Evolutionary conservation across 768 basidiomycete genomes (phyloP), one percentile per base, ranked within the genome.

Genomic region (Lactifluus echinatus): DNA sequence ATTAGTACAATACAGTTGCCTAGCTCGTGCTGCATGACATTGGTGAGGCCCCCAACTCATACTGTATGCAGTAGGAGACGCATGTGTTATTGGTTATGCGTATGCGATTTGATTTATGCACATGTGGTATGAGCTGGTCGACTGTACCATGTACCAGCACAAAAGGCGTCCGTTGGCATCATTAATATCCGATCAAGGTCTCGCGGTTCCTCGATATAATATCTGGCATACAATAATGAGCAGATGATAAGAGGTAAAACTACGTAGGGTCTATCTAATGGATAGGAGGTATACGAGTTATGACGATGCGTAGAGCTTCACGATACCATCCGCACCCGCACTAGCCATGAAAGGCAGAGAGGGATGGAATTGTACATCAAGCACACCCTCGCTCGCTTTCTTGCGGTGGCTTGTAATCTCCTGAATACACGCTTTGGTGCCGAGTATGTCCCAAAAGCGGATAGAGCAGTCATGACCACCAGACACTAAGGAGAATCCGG

Each of bases 261-360:
- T 48, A 59, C 33, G 48, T 53, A 8, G 26, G 28, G 42, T 53
- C 53, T 37, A 59, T 59, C 52, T 34, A 23, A 37, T 33, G 50
- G 36, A 19, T 42, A 12, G 37, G 21, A 52, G 48, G 53, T 55
- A 58, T 51, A 45, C 47, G 39, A 45, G 45, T 76, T 77, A 90
- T 73, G 87, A 91, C 66, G 87, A 88, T 60, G 89, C 87, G 69
- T 89, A 96, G 26, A 97, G 75, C 71, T 92, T 92, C 59, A 97
- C 84, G 44, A 92, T 86, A 26, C 94, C 93, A 72, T 97, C 95
- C 12, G 92, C 91, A n/a, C 95, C 95, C 19, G 90, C 89, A 69
- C 90, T 95, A 15, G 87, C 91, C 79, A 96, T 83, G 66, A 93
- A 83, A 28, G 89, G 87, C 55, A 93, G 70, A 58, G 85, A 80